Base-by-base conservation (phyloP, 2,329 filamentous ascomycete species). In the Colletotrichum sp. region DNA sequence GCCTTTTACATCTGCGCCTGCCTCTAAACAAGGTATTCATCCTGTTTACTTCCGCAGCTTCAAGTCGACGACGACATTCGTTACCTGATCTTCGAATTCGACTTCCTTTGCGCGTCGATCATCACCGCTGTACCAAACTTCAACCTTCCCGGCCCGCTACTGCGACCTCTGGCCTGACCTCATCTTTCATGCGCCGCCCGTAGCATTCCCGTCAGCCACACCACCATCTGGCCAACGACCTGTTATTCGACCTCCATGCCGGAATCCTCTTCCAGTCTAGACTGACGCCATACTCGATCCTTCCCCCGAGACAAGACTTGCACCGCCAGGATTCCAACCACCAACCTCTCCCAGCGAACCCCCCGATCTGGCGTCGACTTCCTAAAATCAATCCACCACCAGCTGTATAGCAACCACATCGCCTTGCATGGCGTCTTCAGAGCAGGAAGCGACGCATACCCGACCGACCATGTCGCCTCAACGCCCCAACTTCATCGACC, bases 401-500 rank as follows among this genome's bases (percentile, higher is more conserved):
- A 21, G 36, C 49, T 26, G 30, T 36, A 52, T 52, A 60, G 68
- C 65, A 39, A 39, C 28, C 28, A 26, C 39, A 69, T 55, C 63
- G 65, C 71, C 32, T 66, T 75, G 70, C 49, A 77, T 75, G 70
- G 74, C 32, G 77, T 44, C 49, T 30, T 59, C 28, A 39, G 59
- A 63, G 28, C 52, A 52, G 70, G 71, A 57, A 24, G 18, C 64
- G 63, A 71, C 72, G 44, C 34, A 65, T 55, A 76, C 24, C 18
- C 65, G 26, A 69, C 34, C 63, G 52, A 71, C 68, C 80, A 84
- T 71, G 72, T 93, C 93, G 91, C 84, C 88, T 71, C 85, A 87
- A 80, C 89, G 91, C 79, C 92, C 92, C 49, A 88, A 88, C 75
- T 86, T 90, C 78, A 87, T 93, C 81, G 92, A 94, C 81, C 83